phyloP scores from a whole-genome alignment of 148 eudicot species.

The Chenopodium berlandieri region DNA sequence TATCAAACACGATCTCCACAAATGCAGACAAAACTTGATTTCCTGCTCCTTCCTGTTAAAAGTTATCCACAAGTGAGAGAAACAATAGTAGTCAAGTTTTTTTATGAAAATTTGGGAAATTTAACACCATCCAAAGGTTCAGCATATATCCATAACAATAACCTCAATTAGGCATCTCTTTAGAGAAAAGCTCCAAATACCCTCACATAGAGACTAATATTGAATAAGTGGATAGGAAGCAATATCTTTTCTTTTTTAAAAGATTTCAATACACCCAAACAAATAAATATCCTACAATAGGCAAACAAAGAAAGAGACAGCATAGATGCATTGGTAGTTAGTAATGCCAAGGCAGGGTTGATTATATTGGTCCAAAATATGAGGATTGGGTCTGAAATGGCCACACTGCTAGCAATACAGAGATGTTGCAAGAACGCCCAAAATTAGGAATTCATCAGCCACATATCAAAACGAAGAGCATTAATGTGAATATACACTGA shows the following conservation, averaged over 20 bases:
- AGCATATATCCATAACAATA: slow-evolving; percentile 1
- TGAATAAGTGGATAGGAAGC: too few species aligned
- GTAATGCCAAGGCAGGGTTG: not conserved
- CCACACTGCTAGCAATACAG: not conserved
- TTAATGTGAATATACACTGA: not conserved
- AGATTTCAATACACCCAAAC: not conserved
- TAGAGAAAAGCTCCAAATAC: not conserved
- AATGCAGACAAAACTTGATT: slow-evolving; percentile 92
- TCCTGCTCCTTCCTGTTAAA: slow-evolving; percentile 89
- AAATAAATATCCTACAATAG: too few species aligned
- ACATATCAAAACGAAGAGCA: not conserved
- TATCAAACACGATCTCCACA: slow-evolving; percentile 98
- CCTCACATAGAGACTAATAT: not conserved
- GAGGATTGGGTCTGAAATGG: not conserved
- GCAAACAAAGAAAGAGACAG: not conserved
- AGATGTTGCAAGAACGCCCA: not conserved
- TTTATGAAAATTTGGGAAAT: not conserved
- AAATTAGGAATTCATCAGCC: not conserved
- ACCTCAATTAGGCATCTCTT: not conserved
- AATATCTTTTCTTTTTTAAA: not conserved
- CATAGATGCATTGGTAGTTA: not conserved
- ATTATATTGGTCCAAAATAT: not conserved
- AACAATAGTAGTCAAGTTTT: slow-evolving; percentile 7
- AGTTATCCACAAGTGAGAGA: slow-evolving; percentile 13
- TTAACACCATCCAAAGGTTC: not conserved